These are phyloP conservation scores for Dendrocalamus latiflorus DNA, from an alignment of 202 grass and related monocot species.

Conservation along the genomic window DNA sequence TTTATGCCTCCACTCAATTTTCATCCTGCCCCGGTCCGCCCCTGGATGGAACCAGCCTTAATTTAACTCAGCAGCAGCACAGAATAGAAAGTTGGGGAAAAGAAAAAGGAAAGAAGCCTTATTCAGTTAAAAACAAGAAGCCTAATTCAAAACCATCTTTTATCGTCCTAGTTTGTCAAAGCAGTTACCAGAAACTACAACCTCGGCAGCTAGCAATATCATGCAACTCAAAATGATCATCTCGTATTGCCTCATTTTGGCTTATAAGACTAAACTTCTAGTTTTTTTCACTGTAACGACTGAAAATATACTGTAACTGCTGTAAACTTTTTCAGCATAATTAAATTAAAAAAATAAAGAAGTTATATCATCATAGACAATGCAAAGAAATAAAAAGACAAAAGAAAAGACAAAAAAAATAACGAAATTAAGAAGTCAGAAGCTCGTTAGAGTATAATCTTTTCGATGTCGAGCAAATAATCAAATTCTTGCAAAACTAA, in stretches of 20 bases:
- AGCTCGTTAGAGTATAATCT: neutral
- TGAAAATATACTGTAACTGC: too few relatives aligned
- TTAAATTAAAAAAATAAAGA: too few relatives aligned
- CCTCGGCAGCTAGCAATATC: neutral
- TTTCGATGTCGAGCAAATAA: neutral
- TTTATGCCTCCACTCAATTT: too few relatives aligned
- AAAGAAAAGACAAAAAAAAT: too few relatives aligned
- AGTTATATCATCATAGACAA: too few relatives aligned
- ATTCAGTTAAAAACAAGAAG: neutral
- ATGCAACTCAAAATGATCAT: neutral
- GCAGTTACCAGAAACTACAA: neutral
- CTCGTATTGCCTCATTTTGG: neutral
- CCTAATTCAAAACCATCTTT: neutral
- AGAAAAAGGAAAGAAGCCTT: neutral
- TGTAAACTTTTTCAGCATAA: too few relatives aligned
- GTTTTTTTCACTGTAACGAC: too few relatives aligned
- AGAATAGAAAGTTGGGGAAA: neutral
- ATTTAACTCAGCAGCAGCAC: too few relatives aligned
- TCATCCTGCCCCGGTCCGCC: too few relatives aligned
- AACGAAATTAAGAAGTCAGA: too few relatives aligned
- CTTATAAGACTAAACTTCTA: too few relatives aligned
- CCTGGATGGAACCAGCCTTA: neutral
- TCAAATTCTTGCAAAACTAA: neutral
- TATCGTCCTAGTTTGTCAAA: neutral
- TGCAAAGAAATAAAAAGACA: too few relatives aligned